These are phyloP conservation scores for Candida taoyuanica DNA, from an alignment of 805 yeast genomes.

Conservation along the genomic window DNA sequence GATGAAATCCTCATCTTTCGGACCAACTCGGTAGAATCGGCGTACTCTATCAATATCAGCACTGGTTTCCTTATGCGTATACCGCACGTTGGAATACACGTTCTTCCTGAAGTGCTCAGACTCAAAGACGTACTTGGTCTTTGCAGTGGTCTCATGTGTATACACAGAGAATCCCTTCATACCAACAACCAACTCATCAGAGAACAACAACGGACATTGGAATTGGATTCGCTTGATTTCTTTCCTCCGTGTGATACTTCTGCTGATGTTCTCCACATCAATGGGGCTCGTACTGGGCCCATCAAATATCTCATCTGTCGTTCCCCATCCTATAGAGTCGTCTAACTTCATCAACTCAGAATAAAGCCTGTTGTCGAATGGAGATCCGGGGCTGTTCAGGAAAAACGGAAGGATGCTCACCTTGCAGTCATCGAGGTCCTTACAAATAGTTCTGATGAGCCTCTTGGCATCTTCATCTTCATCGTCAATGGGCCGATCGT, in stretches of 20 bases:
- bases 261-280: slow-evolving; percentile 38
- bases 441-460: slow-evolving; percentile 50
- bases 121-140: slow-evolving; percentile 50
- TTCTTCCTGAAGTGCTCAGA: slow-evolving; percentile 46
- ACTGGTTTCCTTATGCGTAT: slow-evolving; percentile 38
- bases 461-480: slow-evolving; percentile 36
- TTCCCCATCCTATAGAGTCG: too few relatives aligned
- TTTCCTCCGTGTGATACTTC: slow-evolving; percentile 48
- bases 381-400: slow-evolving; percentile 32
- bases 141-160: slow-evolving; percentile 46
- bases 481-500: slow-evolving; percentile 58
- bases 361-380: slow-evolving; percentile 47
- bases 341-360: slow-evolving; percentile 44
- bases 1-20: slow-evolving; percentile 32
- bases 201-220: slow-evolving; percentile 54
- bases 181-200: slow-evolving; percentile 54
- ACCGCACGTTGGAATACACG: slow-evolving; percentile 44
- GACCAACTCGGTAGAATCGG: slow-evolving; percentile 42
- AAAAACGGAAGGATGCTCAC: slow-evolving; percentile 64
- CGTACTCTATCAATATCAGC: slow-evolving; percentile 35
- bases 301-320: slow-evolving; percentile 24
- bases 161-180: slow-evolving; percentile 69
- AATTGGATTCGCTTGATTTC: slow-evolving; percentile 63
- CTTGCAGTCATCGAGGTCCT: slow-evolving; percentile 51
- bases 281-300: slow-evolving; percentile 42